Base-by-base conservation (phyloP, 1,284 basidiomycete genomes). In the Psilocybe mexicana region DNA sequence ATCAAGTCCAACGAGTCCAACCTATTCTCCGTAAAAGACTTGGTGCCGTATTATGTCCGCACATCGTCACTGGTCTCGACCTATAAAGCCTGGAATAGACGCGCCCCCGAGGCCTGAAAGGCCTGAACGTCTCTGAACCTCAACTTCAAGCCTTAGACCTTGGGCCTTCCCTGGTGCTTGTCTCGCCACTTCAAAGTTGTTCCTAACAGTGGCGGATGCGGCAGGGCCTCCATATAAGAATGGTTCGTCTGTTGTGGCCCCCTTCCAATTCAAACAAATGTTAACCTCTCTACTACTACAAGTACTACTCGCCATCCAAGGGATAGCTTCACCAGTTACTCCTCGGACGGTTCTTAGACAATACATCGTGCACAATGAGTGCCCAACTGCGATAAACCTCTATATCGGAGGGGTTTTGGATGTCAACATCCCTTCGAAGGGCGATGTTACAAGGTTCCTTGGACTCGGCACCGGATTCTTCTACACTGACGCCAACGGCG, bases 381-480 rank as follows among this genome's bases (percentile, higher is more conserved):
- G 72, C 52, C 72, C 72, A 7, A 59, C 60, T 46, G 48, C 57
- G 8, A 63, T 70, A n/a, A 68, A 64, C 6, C 58, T 73, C 24
- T 71, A 65, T 57, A 69, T 74, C 42, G 67, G 65, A 25, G 72
- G 71, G 1, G 52, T 62, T 23, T 55, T 57, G 2, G 65, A 72
- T 36, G 67, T 67, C 28, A 60, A 54, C 2, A 53, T 72, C 7
- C 42, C 54, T 11, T 61, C 56, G 6, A 62, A 64, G 0, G 61
- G 46, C 4, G 61, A 42, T 10, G 60, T 61, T 6, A 63, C 60
- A 23, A 59, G 61, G 38, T 56, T 60, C 10, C 60, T 65, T 36
- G 58, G 60, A 28, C 46, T 45, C 6, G 58, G 49, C 48, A 61
- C 63, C 11, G 68, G 65, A 6, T 64, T 67, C 38, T 69, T 68